Base-by-base conservation (phyloP, 1,284 basidiomycete genomes). In the Rhodotorula sp. region DNA sequence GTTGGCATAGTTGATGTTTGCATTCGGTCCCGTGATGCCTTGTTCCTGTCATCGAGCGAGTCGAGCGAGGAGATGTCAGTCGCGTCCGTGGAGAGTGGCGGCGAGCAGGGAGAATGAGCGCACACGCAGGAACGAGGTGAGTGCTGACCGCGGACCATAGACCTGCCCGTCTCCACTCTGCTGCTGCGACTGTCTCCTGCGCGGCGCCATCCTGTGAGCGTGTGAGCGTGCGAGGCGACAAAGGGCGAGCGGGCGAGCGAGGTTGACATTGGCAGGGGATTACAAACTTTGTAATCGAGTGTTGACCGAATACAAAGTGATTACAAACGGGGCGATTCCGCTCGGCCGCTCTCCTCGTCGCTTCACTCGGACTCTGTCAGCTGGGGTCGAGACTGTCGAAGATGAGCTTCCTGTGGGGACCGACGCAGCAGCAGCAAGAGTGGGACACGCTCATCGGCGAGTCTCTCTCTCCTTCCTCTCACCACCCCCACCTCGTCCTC, bases 71-170 rank as follows among this genome's bases (percentile, higher is more conserved):
- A 37, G 8, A 22, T 56, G 11, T 53, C 52, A 53, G 52, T 18
- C 30, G 28, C 30, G 15, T 9, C 11, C 10, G 51, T 15, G n/a
- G 16, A n/a, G 16, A 48, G 37, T n/a, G 26, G 54, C 10, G 10
- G 26, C n/a, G 6, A 44, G 40, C 24, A 56, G 62, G 24, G n/a
- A 65, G 56, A 48, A 60, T 34, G 22, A 60, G 83, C 86, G 69
- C 72, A 92, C 93, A 75, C 87, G 87, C 26, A 98, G 84, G 79
- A 94, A 97, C 73, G 93, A 91, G 34, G 94, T 96, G 18, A 98
- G 82, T 0, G 94, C 94, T 56, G 92, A 94, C 0, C 90, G 88
- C 0, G 94, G 94, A 0, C 94, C 94, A 31, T 62, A 55, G 16
- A 68, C 62, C 31, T 51, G 53, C 20, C 64, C 53, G 31, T 40